Evolutionary conservation across 805 yeast genomes (phyloP).

Genomic region (Saturnispora galanensis): DNA sequence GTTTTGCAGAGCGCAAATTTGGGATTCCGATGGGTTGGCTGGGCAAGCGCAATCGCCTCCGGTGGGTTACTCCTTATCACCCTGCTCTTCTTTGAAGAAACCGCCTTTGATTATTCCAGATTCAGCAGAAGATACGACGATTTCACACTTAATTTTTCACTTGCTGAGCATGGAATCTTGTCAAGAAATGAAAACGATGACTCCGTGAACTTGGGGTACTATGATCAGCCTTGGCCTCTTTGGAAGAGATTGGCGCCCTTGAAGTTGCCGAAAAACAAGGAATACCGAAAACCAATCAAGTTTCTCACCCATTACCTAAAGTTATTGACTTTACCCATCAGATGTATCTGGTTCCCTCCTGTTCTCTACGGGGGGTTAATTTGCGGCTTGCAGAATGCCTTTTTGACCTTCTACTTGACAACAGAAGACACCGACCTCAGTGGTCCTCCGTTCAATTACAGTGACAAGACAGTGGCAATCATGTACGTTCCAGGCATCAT

Average conservation of each 20-base stretch:
- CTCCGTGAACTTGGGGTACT: constrained; percentile 16
- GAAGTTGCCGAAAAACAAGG: neutral
- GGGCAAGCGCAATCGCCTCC: constrained; percentile 53
- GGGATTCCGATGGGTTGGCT: constrained; percentile 71
- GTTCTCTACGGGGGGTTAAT: constrained; percentile 53
- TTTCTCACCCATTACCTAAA: constrained; percentile 31
- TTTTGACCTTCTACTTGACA: constrained; percentile 63
- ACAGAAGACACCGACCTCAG: constrained; percentile 58
- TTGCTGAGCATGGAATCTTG: constrained; percentile 21
- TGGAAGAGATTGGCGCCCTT: constrained; percentile 14
- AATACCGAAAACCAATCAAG: neutral
- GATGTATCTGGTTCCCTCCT: constrained; percentile 42
- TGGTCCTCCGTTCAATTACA: constrained; percentile 55
- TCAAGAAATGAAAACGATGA: constrained; percentile 19
- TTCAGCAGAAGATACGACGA: constrained; percentile 22
- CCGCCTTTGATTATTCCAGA: constrained; percentile 47
- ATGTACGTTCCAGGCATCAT: constrained; percentile 67
- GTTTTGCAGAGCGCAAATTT: constrained; percentile 47
- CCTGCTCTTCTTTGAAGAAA: constrained; percentile 60
- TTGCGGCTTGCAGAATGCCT: constrained; percentile 74
- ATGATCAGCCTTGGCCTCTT: constrained; percentile 14
- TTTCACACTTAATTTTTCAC: constrained; percentile 15
- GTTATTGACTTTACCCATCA: constrained; percentile 24
- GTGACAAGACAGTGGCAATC: constrained; percentile 54
- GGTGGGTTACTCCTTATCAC: constrained; percentile 45